phyloP scores from a whole-genome alignment of 495 filamentous ascomycete species.

The Podospora bellae-mahoneyi region DNA sequence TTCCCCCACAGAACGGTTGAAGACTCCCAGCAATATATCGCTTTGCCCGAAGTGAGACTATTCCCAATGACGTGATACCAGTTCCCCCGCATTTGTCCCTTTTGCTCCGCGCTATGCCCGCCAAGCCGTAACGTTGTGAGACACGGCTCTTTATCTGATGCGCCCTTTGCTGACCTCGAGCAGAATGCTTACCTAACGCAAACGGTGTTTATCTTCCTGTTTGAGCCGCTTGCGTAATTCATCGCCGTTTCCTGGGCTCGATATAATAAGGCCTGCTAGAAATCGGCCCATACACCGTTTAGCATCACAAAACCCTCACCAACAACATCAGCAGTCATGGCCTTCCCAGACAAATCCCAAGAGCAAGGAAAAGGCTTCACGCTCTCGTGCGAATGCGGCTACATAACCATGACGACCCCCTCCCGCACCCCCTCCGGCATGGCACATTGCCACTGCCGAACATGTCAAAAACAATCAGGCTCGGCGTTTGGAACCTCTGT shows the following conservation, averaged over 20 bases:
- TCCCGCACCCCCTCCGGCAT: conserved; percentile 33
- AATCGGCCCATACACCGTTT: no score
- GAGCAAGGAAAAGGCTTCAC: conserved; percentile 18
- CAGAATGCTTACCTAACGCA: not conserved
- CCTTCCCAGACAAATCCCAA: not conserved
- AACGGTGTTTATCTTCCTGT: not conserved
- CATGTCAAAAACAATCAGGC: conserved; percentile 55
- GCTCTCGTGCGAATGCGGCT: conserved; percentile 51
- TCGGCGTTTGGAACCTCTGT: conserved; percentile 55
- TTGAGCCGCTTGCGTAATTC: not conserved
- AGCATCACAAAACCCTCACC: not conserved
- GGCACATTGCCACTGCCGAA: conserved; percentile 56
- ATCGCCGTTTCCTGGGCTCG: no score
- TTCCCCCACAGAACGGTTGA: no score
- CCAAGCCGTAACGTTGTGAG: not conserved
- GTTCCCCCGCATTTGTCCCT: not conserved
- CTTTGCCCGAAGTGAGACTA: not conserved
- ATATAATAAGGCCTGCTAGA: not conserved
- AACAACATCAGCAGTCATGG: not conserved
- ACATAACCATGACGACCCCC: conserved; percentile 47
- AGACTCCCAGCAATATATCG: no score
- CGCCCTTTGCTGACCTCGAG: not conserved
- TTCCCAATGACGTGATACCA: not conserved
- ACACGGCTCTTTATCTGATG: not conserved
- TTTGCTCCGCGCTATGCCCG: not conserved